Conservation (phyloP, 495 filamentous ascomycete genomes). For the Cudoniella acicularis region DNA sequence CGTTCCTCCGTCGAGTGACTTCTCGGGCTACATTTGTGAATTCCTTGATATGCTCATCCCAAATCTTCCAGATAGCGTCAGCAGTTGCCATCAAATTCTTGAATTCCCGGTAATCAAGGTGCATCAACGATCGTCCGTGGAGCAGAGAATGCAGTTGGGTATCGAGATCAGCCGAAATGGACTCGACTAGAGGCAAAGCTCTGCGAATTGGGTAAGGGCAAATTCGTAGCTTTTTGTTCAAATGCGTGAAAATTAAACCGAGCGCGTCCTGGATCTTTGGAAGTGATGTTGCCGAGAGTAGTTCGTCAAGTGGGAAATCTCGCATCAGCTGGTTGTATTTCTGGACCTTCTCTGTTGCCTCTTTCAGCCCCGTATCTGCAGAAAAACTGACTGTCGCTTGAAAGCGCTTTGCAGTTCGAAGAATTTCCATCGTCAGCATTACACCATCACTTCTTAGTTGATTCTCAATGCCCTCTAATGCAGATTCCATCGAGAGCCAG, state of each 20-base stretch:
- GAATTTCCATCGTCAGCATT: slow-evolving; percentile 83
- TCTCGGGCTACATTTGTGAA: slow-evolving; percentile 97
- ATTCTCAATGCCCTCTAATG: slow-evolving; percentile 81
- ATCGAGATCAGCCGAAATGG: slow-evolving; percentile 94
- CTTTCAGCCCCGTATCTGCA: slow-evolving; percentile 90
- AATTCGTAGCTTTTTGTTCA: slow-evolving; percentile 95
- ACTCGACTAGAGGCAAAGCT: slow-evolving; percentile 90
- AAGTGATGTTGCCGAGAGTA: slow-evolving; percentile 86
- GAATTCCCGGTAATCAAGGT: slow-evolving; percentile 89
- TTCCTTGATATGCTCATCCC: slow-evolving; percentile 95
- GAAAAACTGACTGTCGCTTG: slow-evolving; percentile 94
- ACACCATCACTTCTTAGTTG: slow-evolving; percentile 88
- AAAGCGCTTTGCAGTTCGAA: slow-evolving; percentile 93
- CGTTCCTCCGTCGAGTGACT: slow-evolving; percentile 81
- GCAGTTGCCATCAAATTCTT: slow-evolving; percentile 75
- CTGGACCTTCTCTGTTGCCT: slow-evolving; percentile 90
- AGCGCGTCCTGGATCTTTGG: slow-evolving; percentile 89
- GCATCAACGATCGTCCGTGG: slow-evolving; percentile 81
- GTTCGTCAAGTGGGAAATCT: slow-evolving; percentile 87
- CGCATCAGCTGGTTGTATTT: slow-evolving; percentile 99
- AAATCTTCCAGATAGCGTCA: slow-evolving; percentile 80
- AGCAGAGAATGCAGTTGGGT: slow-evolving; percentile 78
- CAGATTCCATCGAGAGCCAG: slow-evolving; percentile 93
- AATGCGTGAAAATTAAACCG: slow-evolving; percentile 79
- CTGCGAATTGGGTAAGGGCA: slow-evolving; percentile 91